Conservation (phyloP, 345 rosid species). For the Durio zibethinus region DNA sequence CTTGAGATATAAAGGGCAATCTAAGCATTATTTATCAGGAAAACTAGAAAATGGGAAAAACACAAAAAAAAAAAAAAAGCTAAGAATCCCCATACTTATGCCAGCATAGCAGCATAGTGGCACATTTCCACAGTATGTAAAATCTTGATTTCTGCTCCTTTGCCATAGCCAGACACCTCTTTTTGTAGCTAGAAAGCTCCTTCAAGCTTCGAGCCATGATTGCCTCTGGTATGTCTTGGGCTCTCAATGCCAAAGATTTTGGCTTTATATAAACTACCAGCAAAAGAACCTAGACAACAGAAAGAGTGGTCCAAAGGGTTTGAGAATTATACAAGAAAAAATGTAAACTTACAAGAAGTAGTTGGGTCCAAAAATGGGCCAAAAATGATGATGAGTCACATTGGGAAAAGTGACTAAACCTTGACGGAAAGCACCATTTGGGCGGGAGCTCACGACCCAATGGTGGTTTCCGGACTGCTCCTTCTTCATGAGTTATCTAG, state of each 20-base stretch:
- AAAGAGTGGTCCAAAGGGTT: conserved; percentile 1
- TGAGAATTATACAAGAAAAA: not conserved
- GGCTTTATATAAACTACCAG: not conserved
- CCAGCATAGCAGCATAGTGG: conserved; percentile 6
- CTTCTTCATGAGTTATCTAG: too few species aligned
- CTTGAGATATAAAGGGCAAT: not conserved
- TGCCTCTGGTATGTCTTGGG: not conserved
- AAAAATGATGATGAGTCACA: not conserved
- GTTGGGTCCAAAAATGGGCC: conserved; percentile 3
- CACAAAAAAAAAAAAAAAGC: not conserved
- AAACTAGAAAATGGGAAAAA: not conserved
- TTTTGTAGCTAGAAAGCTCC: conserved; percentile 1
- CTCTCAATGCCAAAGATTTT: not conserved
- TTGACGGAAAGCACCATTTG: not conserved
- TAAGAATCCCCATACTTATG: not conserved
- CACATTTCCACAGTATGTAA: conserved; percentile 7
- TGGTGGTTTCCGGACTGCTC: not conserved
- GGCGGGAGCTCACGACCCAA: not conserved
- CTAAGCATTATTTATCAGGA: not conserved
- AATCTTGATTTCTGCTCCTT: conserved; percentile 14
- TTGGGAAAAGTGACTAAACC: not conserved
- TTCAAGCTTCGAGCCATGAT: conserved; percentile 5
- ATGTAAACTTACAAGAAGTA: not conserved
- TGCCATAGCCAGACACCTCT: conserved; percentile 5
- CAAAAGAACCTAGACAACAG: too few species aligned